These are phyloP conservation scores for Ophiostoma ips DNA, from an alignment of 2,329 filamentous ascomycete species.

Conservation along the genomic window DNA sequence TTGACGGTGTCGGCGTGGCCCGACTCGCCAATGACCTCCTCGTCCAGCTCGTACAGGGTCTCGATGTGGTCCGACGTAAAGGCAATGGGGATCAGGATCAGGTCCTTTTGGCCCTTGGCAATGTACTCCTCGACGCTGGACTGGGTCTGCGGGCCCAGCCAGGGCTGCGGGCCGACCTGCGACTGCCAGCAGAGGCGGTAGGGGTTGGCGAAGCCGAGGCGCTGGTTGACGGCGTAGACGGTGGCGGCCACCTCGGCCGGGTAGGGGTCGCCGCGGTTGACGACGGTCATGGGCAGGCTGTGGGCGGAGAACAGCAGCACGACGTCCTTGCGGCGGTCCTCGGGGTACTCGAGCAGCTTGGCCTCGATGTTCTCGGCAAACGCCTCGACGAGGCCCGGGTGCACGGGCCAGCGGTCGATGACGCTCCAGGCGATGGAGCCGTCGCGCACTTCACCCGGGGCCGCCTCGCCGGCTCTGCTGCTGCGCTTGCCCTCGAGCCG, in stretches of 20 bases:
- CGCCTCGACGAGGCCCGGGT: constrained; percentile 76
- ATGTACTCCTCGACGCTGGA: constrained; percentile 81
- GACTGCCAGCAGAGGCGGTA: constrained; percentile 97
- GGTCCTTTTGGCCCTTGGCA: constrained; percentile 78
- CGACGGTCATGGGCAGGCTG: constrained; percentile 91
- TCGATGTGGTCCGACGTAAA: constrained; percentile 99
- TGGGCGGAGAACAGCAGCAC: constrained; percentile 90
- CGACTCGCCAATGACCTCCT: constrained; percentile 85
- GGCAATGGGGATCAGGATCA: constrained; percentile 85
- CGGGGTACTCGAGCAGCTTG: constrained; percentile 70
- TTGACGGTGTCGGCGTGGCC: constrained; percentile 69
- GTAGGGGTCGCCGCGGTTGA: constrained; percentile 92
- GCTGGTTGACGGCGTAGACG: constrained; percentile 91
- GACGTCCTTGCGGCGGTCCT: constrained; percentile 64
- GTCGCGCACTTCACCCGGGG: constrained; percentile 19
- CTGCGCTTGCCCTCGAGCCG: constrained; percentile 63
- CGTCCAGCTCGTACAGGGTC: constrained; percentile 84
- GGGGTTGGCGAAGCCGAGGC: constrained; percentile 73
- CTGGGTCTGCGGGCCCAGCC: constrained; percentile 88
- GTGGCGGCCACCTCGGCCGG: constrained; percentile 92
- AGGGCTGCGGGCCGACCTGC: constrained; percentile 87
- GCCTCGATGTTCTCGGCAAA: constrained; percentile 87
- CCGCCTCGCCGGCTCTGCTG: constrained; percentile 26
- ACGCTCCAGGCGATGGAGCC: constrained; percentile 90
- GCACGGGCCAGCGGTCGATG: constrained; percentile 94